Base-by-base conservation (phyloP, 805 yeast species). In the Ogataea corticis region DNA sequence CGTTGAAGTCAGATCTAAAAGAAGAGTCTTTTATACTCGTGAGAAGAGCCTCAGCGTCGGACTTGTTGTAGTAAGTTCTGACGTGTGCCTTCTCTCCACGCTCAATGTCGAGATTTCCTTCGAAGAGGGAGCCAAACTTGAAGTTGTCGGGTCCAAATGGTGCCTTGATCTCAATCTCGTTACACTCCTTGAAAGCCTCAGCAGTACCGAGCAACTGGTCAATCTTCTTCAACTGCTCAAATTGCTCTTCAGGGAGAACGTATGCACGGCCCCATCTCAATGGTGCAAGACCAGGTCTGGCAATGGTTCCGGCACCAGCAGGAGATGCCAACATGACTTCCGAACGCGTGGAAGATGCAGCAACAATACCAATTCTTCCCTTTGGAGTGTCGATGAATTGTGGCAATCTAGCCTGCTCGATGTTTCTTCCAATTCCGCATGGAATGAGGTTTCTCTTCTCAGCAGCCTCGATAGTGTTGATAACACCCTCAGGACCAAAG, bases 171-270 rank as follows among this genome's bases (percentile, higher is more conserved):
- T 65, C 66, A 45, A 68, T 50, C 42, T 61, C 61, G 54, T 65
- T 50, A 52, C 65, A 46, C 50, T 65, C 58, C 45, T 52, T 37
- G 58, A 57, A 50, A 25, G 63, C 46, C 47, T 58, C 56, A 36
- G 60, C 61, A 16, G 65, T 60, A 3, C 65, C 67, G 11, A 58
- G 46, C 41, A 54, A 45, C 37, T 62, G 61, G 48, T 64, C 66
- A 21, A 56, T 58, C 27, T 51, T 55, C 23, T 48, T 53, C 15
- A 56, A 51, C 44, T 58, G 58, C 33, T 54, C 49, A 46, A 53
- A 60, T 17, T 53, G 55, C 30, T 56, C 56, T 21, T 56, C 57
- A 34, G 60, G 63, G 15, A 58, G 43, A 3, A 60, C 62, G 29
- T 60, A 60, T 11, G 58, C 48, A 41, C 53, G 52, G n/a, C 54